Conservation (phyloP, 495 filamentous ascomycete species). For the Aspergillus biplanus region DNA sequence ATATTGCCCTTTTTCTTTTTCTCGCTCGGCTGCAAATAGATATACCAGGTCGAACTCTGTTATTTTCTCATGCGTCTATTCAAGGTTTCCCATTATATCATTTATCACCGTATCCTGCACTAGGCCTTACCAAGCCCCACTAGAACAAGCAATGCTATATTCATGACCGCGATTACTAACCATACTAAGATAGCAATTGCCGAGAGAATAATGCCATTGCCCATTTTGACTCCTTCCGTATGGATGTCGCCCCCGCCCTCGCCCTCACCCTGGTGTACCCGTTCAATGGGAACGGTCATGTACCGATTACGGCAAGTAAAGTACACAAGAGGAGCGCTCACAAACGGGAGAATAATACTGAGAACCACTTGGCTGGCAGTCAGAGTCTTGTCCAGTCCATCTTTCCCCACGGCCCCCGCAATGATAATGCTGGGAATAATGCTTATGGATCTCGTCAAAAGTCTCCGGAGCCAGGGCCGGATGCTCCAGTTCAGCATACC, state of each 20-base stretch:
- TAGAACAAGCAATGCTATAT: slow-evolving; percentile 71
- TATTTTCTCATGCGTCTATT: background rate
- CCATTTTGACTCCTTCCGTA: slow-evolving; percentile 54
- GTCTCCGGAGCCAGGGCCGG: slow-evolving; percentile 70
- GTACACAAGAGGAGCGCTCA: slow-evolving; percentile 81
- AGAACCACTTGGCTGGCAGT: slow-evolving; percentile 80
- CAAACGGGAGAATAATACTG: slow-evolving; percentile 79
- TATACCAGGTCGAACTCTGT: background rate
- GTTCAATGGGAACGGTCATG: slow-evolving; percentile 67
- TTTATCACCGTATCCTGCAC: slow-evolving; percentile 6
- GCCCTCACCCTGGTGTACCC: slow-evolving; percentile 30
- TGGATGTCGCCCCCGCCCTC: slow-evolving; percentile 31
- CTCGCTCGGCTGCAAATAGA: background rate
- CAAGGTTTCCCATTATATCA: background rate
- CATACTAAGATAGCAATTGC: slow-evolving; percentile 62
- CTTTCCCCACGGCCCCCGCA: slow-evolving; percentile 72
- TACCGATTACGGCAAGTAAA: slow-evolving; percentile 82
- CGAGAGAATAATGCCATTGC: slow-evolving; percentile 62
- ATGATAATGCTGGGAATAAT: slow-evolving; percentile 84
- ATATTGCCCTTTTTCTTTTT: background rate
- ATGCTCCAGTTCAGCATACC: slow-evolving; percentile 74
- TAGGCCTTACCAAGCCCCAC: slow-evolving; percentile 61
- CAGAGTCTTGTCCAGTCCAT: slow-evolving; percentile 72
- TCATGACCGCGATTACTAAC: slow-evolving; percentile 72
- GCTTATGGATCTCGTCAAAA: slow-evolving; percentile 72